Evolutionary conservation across 75 land plant genomes (phyloP), one percentile per base, ranked within the genome.

Genomic region (Selaginella tamariscina): DNA sequence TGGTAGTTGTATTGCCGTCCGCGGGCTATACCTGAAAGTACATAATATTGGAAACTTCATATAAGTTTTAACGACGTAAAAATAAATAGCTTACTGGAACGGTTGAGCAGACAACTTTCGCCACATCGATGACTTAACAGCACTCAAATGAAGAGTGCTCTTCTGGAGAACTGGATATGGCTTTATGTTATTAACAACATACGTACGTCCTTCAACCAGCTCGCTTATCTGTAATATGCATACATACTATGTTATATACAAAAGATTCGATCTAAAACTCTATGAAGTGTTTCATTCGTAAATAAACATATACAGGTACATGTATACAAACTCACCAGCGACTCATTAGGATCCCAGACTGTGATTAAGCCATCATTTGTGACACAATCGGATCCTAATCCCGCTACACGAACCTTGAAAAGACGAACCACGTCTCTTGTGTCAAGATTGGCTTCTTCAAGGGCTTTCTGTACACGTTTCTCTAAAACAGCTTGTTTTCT

Each of bases 391-490:
- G 70, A 32, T 1, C 33, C 72, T 44, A 85, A 63, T 2, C 91
- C 88, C 54, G 74, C 78, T 22, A 88, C 85, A 67, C 81, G 78
- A 2, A 88, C 68, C 72, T 74, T 79, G 75, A 83, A 66, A 75
- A 88, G 83, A 21, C 88, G 85, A 22, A 80, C 75, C 21, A 85
- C 85, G 0, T 85, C 74, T 70, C 91, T 85, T n/a, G 71, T 49
- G 44, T 73, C 64, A 32, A 88, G 75, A 15, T 81, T 82, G 65
- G 84, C 82, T 32, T 79, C 77, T 59, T 65, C 70, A 30, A 88
- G 65, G 28, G 91, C 85, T 71, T 76, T 81, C 44, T 77, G 77
- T 29, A 85, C 69, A 8, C 79, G 73, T 70, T 77, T 82, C 30
- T 81, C 68, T 44, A 83, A 59, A 24, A 75, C 60, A 31, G 77